Evolutionary conservation across 208 protist species (phyloP), one percentile per base, ranked within the genome.

Genomic region (Trypanosoma vivax): DNA sequence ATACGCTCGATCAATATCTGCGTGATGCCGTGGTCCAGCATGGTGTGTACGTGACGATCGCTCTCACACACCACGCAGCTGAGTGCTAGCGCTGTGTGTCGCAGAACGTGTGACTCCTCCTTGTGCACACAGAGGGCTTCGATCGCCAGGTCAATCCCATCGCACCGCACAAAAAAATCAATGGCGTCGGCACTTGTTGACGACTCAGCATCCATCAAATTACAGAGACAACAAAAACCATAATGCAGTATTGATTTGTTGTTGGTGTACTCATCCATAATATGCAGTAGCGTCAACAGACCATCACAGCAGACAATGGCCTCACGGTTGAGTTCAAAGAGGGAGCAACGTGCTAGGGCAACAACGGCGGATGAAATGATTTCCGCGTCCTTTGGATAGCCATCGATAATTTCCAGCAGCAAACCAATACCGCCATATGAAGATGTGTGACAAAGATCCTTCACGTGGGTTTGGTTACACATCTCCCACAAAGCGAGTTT

Each of bases 201-300:
- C 13, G 59, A 60, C 11, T 61, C 55, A 25, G 47, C 10, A 23
- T 71, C 63, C 16, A 76, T 83, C 9, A 79, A 60, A 37, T 68
- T 71, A 35, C 69, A 50, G 11, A 93, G 57, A 25, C 73, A 79
- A 57, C 80, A 76, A 14, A 70, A 62, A 13, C 79, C 86, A 79
- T 79, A 90, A 47, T 88, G 86, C 47, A 83, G 73, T 41, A 90
- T 73, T 11, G 39, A 57, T 0, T 70, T 47, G 23, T 73, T 28
- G 40, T 87, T 77, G 9, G 74, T 59, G 70, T 90, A 86, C 65
- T 88, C 79, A 60, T 79, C 84, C 73, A 94, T 74, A 11, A 87
- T 73, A 51, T 84, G 82, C 53, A 94, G 57, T 50, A 88, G 65
- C n/a, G 80, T 86, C 19, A 66, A 48, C 19, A 89, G 67, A 25